phyloP scores from a whole-genome alignment of 352 stramenopile genomes.

The Phytophthora pisi region DNA sequence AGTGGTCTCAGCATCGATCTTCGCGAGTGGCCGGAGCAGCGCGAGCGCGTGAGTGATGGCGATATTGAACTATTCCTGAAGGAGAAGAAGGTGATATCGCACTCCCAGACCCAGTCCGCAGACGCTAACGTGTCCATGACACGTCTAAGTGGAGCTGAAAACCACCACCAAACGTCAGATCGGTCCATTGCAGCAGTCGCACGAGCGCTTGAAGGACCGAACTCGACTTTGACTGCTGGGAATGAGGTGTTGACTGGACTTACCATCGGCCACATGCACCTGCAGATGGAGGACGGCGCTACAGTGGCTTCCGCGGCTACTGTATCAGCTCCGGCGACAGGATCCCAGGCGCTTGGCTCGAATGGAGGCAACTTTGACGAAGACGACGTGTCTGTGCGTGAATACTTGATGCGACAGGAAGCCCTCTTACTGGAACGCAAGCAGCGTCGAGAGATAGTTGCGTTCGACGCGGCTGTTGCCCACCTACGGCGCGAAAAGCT shows the following conservation, averaged over 20 bases:
- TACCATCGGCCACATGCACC: constrained; percentile 32
- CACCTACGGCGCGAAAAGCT: constrained; percentile 89
- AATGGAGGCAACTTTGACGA: constrained; percentile 40
- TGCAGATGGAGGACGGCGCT: constrained; percentile 25
- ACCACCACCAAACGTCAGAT: constrained; percentile 30
- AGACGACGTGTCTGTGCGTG: constrained; percentile 52
- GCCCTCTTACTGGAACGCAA: constrained; percentile 67
- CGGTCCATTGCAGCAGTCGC: constrained; percentile 40
- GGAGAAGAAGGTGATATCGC: constrained; percentile 56
- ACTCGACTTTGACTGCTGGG: not conserved
- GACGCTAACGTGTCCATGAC: constrained; percentile 1
- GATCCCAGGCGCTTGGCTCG: not conserved
- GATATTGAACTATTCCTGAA: constrained; percentile 79
- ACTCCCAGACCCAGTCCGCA: constrained; percentile 26
- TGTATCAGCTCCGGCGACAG: not conserved
- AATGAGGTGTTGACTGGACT: constrained; percentile 1
- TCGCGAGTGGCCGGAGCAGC: constrained; percentile 90
- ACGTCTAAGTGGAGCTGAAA: constrained; percentile 19
- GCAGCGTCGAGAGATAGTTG: constrained; percentile 61
- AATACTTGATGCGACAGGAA: constrained; percentile 74
- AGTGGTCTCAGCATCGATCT: constrained; percentile 57
- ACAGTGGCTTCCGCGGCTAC: constrained; percentile 6
- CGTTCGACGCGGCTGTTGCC: constrained; percentile 91
- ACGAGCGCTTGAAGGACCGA: constrained; percentile 31
- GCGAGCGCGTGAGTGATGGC: constrained; percentile 75